Conservation (phyloP, 805 yeast species). For the Barnettozyma vustinii region DNA sequence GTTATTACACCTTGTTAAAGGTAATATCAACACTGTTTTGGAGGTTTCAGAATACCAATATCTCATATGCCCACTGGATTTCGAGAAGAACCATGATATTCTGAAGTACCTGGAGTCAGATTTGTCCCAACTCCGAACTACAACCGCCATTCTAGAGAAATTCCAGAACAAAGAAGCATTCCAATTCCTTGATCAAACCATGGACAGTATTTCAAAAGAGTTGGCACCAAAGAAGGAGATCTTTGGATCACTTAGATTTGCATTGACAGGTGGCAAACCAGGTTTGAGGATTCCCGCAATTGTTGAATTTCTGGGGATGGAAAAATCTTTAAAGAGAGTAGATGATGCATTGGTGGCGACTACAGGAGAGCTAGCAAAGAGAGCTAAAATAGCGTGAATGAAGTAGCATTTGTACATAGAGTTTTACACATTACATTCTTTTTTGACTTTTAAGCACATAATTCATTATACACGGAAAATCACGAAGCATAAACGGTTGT, state of each 20-base stretch:
- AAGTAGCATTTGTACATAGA: background rate
- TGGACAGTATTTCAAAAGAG: slow-evolving; percentile 11
- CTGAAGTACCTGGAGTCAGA: background rate
- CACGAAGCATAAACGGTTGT: slow-evolving; percentile 18
- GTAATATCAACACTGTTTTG: slow-evolving; percentile 44
- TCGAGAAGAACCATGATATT: slow-evolving; percentile 12
- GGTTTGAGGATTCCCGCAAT: slow-evolving; percentile 64
- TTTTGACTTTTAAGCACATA: background rate
- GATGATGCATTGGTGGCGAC: slow-evolving; percentile 13
- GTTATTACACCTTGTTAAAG: slow-evolving; percentile 41
- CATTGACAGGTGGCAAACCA: slow-evolving; percentile 62
- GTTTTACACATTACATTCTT: background rate
- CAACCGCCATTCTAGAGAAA: slow-evolving; percentile 8
- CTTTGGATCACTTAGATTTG: slow-evolving; percentile 58
- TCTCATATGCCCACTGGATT: slow-evolving; percentile 34
- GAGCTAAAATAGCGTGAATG: background rate
- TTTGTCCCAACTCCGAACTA: slow-evolving; percentile 6
- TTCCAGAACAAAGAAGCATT: slow-evolving; percentile 9
- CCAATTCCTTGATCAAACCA: slow-evolving; percentile 5
- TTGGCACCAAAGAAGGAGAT: slow-evolving; percentile 36
- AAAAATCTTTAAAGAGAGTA: slow-evolving; percentile 28
- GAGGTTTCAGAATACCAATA: slow-evolving; percentile 51
- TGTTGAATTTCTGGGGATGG: slow-evolving; percentile 48
- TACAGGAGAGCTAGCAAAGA: background rate
- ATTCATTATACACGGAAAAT: background rate